Conservation (phyloP, 169 alveolate species). For the Eimeria necatrix region DNA sequence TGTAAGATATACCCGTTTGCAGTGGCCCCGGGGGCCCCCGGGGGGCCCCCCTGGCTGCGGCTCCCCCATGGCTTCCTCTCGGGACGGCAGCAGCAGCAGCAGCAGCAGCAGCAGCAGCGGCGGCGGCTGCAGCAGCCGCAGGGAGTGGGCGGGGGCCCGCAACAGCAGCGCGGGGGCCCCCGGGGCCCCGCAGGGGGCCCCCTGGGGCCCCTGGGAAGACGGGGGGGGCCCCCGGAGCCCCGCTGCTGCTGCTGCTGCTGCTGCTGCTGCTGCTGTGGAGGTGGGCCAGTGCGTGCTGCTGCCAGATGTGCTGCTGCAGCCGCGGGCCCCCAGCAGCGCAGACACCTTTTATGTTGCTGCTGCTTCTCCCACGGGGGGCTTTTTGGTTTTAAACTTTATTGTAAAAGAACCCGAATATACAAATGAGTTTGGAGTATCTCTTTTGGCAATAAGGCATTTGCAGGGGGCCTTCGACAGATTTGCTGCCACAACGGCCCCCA, state of each 20-base stretch:
- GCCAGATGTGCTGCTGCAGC: constrained; percentile 71
- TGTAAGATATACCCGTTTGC: background rate
- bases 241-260: background rate
- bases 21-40: constrained; percentile 13
- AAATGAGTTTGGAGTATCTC: constrained; percentile 26
- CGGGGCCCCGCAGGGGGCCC: background rate
- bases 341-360: constrained; percentile 58
- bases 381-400: constrained; percentile 1
- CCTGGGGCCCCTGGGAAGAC: constrained; percentile 32
- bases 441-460: background rate
- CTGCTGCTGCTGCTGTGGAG: background rate
- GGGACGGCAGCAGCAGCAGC: background rate
- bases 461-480: constrained; percentile 41
- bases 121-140: background rate
- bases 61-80: background rate
- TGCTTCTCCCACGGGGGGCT: constrained; percentile 41
- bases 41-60: background rate
- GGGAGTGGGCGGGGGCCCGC: background rate
- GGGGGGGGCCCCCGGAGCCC: constrained; percentile 18
- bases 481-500: constrained; percentile 44
- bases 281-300: constrained; percentile 40
- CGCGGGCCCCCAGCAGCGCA: constrained; percentile 64
- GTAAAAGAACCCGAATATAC: constrained; percentile 57
- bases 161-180: background rate
- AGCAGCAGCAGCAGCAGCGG: background rate